These are phyloP conservation scores for Citropsis articulata DNA, from an alignment of 345 rosid genomes.

Conservation along the genomic window DNA sequence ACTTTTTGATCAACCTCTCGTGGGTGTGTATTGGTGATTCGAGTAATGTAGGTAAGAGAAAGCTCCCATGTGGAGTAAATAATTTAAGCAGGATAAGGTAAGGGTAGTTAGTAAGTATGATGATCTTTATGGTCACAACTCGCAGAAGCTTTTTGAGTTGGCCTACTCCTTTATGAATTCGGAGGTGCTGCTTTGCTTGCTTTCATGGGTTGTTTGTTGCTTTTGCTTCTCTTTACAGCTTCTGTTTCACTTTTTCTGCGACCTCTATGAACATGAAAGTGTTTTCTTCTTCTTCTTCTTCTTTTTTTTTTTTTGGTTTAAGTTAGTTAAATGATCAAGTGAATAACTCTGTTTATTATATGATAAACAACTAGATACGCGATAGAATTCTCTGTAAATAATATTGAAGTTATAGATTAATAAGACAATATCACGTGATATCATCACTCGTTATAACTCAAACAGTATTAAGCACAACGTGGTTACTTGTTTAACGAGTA, in stretches of 20 bases:
- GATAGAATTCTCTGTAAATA: too few relatives aligned
- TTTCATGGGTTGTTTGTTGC: conserved; percentile 10
- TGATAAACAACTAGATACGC: accelerated
- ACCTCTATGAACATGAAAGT: neutral
- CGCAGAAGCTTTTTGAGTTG: neutral
- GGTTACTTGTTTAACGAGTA: too few relatives aligned
- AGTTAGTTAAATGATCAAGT: too few relatives aligned
- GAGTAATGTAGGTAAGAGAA: neutral
- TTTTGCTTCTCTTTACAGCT: neutral
- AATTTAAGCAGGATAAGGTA: neutral
- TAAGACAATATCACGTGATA: too few relatives aligned
- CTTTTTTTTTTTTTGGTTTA: too few relatives aligned
- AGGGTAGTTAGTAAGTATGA: neutral
- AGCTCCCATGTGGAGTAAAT: neutral
- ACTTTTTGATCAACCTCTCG: neutral
- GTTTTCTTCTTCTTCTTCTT: neutral
- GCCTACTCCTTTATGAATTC: neutral
- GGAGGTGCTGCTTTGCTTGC: neutral
- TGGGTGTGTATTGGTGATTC: neutral
- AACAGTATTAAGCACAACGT: too few relatives aligned
- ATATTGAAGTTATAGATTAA: too few relatives aligned
- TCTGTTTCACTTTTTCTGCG: neutral
- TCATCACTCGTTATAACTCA: too few relatives aligned
- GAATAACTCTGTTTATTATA: too few relatives aligned
- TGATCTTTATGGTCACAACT: neutral